These are phyloP conservation scores for Metrosideros polymorpha DNA, from an alignment of 441 rosid species.

Conservation along the genomic window DNA sequence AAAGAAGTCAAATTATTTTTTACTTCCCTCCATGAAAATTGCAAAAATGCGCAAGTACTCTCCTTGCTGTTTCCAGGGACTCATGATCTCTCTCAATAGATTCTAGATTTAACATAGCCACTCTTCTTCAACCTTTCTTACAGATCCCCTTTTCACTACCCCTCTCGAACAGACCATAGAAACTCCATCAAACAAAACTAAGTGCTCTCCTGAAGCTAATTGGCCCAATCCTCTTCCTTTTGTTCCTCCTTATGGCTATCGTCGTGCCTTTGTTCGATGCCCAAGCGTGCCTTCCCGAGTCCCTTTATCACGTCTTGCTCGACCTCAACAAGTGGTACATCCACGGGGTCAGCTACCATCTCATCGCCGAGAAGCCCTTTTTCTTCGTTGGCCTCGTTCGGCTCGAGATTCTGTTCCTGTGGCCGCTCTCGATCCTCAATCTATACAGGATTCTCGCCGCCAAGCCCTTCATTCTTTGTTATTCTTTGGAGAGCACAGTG, in stretches of 20 bases:
- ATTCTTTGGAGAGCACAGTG: too few relatives aligned
- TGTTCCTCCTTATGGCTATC: constrained; percentile 35
- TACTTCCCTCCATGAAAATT: not conserved
- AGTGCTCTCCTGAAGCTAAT: constrained; percentile 35
- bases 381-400: constrained; percentile 66
- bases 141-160: not conserved
- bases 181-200: constrained; percentile 21
- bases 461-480: too few relatives aligned
- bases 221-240: constrained; percentile 41
- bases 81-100: not conserved
- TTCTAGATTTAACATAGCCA: too few relatives aligned
- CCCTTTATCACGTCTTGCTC: constrained; percentile 17
- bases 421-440: constrained; percentile 67
- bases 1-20: too few relatives aligned
- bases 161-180: not conserved
- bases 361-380: constrained; percentile 54
- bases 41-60: not conserved
- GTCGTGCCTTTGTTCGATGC: constrained; percentile 49
- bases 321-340: constrained; percentile 32
- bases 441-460: constrained; percentile 44
- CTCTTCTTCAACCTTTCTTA: not conserved
- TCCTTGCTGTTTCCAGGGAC: not conserved
- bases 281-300: constrained; percentile 38
- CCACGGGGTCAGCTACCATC: constrained; percentile 48
- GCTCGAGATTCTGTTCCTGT: constrained; percentile 60